Base-by-base conservation (phyloP, 2,329 filamentous ascomycete genomes). In the Exophiala xenobiotica region DNA sequence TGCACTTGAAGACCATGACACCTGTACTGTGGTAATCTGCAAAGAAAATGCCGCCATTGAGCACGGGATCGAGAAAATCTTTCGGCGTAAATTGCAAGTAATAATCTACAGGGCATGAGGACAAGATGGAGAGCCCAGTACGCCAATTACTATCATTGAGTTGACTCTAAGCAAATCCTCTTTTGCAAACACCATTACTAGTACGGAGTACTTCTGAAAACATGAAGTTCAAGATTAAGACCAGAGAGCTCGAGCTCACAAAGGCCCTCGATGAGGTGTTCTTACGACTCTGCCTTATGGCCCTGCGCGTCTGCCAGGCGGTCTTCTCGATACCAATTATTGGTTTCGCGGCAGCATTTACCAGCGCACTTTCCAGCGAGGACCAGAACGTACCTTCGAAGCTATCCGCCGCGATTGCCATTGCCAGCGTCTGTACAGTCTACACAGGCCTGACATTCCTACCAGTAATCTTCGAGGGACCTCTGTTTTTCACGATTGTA, bases 251-350 rank as follows among this genome's bases (percentile, higher is more conserved):
- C 35, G 51, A 54, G 23, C 38, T 57, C 11, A 37, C 29, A 11
- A 48, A 41, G 19, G 51, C 55, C 20, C 44, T 54, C 23, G 55
- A 57, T 35, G 55, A 57, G 38, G 49, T 51, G 3, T 57, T 57
- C 46, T 41, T 57, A 11, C 51, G 55, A 18, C 37, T 57, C 11
- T 53, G 24, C 42, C 48, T 54, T n/a, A 46, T 57, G 29, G 45
- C 37, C 16, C 37, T 52, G 16, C 49, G 55, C 20, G 27, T 51
- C 33, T 22, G 46, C 22, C 29, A 57, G 35, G 37, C 45, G 19
- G 23, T 44, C 19, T 48, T 41, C 29, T 52, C 51, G 18, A 49
- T 57, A 6, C 37, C 43, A 8, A 49, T 54, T n/a, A 52, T 54
- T 22, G 55, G 55, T 19, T 49, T 54, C 33, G 44, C 49, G n/a